phyloP scores from a whole-genome alignment of 495 filamentous ascomycete species.

The Bacidia gigantensis region DNA sequence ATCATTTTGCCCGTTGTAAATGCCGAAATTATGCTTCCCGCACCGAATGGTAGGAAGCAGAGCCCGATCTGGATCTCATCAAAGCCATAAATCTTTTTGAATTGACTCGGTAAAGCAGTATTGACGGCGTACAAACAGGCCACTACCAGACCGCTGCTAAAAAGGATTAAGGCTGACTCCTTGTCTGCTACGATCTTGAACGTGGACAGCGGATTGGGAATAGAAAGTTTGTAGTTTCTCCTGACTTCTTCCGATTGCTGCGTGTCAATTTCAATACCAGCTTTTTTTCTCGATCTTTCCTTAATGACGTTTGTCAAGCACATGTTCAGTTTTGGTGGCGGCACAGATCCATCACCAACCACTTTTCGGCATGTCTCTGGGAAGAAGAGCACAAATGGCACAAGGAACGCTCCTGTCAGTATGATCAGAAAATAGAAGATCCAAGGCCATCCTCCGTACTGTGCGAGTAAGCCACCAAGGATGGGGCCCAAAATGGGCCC shows the following conservation, averaged over 20 bases:
- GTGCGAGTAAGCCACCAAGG: conserved; percentile 31
- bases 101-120: conserved; percentile 35
- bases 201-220: conserved; percentile 59
- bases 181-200: conserved; percentile 52
- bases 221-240: conserved; percentile 38
- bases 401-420: conserved; percentile 22
- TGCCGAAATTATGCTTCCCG: conserved; percentile 21
- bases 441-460: conserved; percentile 34
- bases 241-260: conserved; percentile 11
- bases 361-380: conserved; percentile 46
- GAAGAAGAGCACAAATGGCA: conserved; percentile 25
- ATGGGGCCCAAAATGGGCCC: conserved; percentile 33
- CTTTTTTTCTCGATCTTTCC: conserved; percentile 19
- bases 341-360: conserved; percentile 52
- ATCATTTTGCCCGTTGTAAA: conserved; percentile 15
- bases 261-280: conserved; percentile 17
- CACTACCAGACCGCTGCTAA: conserved; percentile 42
- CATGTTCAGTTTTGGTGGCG: conserved; percentile 23
- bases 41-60: conserved; percentile 39
- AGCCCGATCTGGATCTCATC: conserved; percentile 38
- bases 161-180: conserved; percentile 45
- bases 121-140: conserved; percentile 43
- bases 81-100: conserved; percentile 40
- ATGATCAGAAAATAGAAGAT: conserved; percentile 39
- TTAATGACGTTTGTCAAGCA: conserved; percentile 24